Conservation (phyloP, 2,329 filamentous ascomycete genomes). For the Colletotrichum tropicicola region DNA sequence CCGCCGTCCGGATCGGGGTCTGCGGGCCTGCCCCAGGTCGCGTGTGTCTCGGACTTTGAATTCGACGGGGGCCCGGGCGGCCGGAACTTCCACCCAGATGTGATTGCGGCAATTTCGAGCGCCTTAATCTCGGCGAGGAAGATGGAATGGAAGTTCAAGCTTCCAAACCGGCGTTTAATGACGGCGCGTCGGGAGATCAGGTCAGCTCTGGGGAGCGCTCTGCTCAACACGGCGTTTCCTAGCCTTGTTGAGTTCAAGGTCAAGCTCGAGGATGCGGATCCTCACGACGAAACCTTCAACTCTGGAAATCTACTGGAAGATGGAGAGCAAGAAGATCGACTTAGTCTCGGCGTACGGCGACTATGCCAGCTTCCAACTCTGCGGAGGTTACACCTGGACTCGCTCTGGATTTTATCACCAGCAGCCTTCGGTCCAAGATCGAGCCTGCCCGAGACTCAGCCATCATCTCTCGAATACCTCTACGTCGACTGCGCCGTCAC, state of each 20-base stretch:
- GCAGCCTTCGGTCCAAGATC: background rate
- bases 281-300: background rate
- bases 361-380: background rate
- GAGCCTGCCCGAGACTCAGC: background rate
- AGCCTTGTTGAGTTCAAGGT: slow-evolving; percentile 1
- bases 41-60: slow-evolving; percentile 1
- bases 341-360: background rate
- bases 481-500: background rate
- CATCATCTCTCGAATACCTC: background rate
- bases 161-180: background rate
- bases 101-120: background rate
- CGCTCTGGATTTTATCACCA: slow-evolving; percentile 1
- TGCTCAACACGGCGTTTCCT: background rate
- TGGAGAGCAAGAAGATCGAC: background rate
- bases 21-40: background rate
- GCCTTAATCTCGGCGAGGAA: background rate
- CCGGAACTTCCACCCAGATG: background rate
- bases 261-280: background rate
- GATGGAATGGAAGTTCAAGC: background rate
- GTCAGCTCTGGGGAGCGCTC: background rate
- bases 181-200: background rate
- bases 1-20: background rate
- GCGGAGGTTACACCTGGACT: background rate
- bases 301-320: background rate
- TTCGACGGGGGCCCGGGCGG: background rate